Evolutionary conservation across 1,139 yeast genomes (phyloP), one percentile per base, ranked within the genome.

Genomic region (Blastobotrys persicus): DNA sequence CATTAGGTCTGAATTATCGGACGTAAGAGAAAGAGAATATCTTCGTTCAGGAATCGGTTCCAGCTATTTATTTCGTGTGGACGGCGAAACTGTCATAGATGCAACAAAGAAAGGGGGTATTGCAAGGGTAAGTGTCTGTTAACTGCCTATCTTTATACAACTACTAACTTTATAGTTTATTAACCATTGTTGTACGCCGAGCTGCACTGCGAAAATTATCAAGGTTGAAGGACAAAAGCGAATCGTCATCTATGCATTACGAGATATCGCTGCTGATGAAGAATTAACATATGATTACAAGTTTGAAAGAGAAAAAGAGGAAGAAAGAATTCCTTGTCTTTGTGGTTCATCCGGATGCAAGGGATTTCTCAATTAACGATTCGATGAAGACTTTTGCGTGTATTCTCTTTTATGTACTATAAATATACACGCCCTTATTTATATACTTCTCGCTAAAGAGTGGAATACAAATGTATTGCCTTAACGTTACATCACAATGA

Each of bases 91-190:
- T 0, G 98, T 94, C 5, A 86, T 94, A 50, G 99, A 94, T 70
- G 98, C 99, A 1, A 92, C 98, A 1, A 91, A 91, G 64, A 87
- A 85, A 56, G 99, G 99, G 34, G 97, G 97, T 2, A 89, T 91
- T 60, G 98, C 98, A 0, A 40, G 41, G 19, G 41, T 37, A 37
- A 37, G 41, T 32, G 35, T 32, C 6, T n/a, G 16, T 32, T 6
- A n/a, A n/a, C 13, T 13, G 14, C 5, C 5, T 72, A 96, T 55
- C 52, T 53, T 40, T 42, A 52, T 53, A 19, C n/a, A 9, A 31
- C 13, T n/a, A n/a, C 28, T 40, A 40, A 13, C 43, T 12, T 18
- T 55, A 14, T 14, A 67, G 50, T 92, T 94, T 63, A 92, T 92
- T 66, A 92, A 94, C 63, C 99, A 94, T 68, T 88, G 97, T 65